These are phyloP conservation scores for Olyra latifolia DNA, from an alignment of 176 grass and related monocot species.

Conservation along the genomic window DNA sequence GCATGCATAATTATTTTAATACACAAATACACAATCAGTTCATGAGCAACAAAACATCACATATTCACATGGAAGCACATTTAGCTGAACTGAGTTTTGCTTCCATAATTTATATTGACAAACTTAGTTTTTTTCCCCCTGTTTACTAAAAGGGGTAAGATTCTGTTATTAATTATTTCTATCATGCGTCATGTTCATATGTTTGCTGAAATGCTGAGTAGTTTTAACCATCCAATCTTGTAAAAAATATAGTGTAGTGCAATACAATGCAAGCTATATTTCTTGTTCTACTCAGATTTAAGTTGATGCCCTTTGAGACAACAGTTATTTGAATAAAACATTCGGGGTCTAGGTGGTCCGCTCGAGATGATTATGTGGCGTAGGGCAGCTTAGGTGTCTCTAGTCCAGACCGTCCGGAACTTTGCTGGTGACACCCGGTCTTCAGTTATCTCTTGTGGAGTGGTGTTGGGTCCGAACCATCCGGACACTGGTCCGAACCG, in stretches of 20 bases:
- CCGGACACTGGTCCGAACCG: no score
- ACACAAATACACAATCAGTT: neutral
- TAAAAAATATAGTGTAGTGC: neutral
- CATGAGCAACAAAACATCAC: neutral
- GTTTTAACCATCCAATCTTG: neutral
- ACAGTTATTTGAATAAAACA: neutral
- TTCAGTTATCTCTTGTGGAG: no score
- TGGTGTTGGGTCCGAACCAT: no score
- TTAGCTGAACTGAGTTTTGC: neutral
- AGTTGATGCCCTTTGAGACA: neutral
- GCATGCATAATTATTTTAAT: neutral
- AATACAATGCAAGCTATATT: neutral
- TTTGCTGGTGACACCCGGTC: no score
- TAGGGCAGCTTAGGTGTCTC: no score
- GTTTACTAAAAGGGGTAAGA: neutral
- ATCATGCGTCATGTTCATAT: neutral
- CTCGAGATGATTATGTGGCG: no score
- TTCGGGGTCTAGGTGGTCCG: no score
- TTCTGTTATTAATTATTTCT: neutral
- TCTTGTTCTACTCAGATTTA: neutral
- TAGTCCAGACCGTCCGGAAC: no score
- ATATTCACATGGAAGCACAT: neutral
- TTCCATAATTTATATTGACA: neutral
- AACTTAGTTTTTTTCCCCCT: neutral
- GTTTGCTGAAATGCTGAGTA: neutral